Conservation (phyloP, 2,329 filamentous ascomycete species). For the Sporothrix sp. region DNA sequence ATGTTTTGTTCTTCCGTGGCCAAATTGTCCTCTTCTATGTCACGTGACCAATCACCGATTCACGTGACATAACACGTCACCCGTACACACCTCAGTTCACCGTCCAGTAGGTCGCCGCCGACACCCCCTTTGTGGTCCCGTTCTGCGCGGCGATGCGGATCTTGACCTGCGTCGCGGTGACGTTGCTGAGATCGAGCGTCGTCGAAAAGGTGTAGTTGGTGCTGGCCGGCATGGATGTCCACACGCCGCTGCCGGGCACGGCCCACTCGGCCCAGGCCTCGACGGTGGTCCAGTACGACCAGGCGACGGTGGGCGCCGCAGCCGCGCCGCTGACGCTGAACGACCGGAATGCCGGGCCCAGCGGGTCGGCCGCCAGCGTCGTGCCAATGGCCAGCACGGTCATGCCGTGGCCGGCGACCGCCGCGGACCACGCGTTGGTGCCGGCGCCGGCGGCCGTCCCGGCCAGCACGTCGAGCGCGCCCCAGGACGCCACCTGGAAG, state of each 20-base stretch:
- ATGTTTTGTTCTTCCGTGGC: too few species aligned
- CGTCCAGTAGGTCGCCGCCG: constrained; percentile 4
- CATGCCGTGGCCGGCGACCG: neutral
- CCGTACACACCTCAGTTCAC: too few species aligned
- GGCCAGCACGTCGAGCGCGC: neutral
- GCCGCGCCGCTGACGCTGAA: constrained; percentile 6
- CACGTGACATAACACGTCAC: too few species aligned
- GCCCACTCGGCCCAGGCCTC: constrained; percentile 13
- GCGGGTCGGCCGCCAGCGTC: constrained; percentile 4
- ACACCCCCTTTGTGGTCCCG: constrained; percentile 1
- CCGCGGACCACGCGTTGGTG: constrained; percentile 6
- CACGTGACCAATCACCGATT: too few species aligned
- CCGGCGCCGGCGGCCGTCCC: neutral
- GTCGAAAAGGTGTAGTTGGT: constrained; percentile 13
- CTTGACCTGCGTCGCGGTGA: constrained; percentile 4
- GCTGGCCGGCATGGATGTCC: constrained; percentile 4
- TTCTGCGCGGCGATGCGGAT: constrained; percentile 9
- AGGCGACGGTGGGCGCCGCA: neutral
- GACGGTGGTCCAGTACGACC: constrained; percentile 13
- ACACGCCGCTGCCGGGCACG: constrained; percentile 4
- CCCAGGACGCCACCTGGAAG: constrained; percentile 3
- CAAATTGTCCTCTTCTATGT: too few species aligned
- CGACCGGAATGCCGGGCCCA: constrained; percentile 2
- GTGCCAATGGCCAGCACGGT: constrained; percentile 5
- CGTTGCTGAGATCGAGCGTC: constrained; percentile 1